phyloP scores from a whole-genome alignment of 2,329 filamentous ascomycete species.

The Fusarium robinianum region DNA sequence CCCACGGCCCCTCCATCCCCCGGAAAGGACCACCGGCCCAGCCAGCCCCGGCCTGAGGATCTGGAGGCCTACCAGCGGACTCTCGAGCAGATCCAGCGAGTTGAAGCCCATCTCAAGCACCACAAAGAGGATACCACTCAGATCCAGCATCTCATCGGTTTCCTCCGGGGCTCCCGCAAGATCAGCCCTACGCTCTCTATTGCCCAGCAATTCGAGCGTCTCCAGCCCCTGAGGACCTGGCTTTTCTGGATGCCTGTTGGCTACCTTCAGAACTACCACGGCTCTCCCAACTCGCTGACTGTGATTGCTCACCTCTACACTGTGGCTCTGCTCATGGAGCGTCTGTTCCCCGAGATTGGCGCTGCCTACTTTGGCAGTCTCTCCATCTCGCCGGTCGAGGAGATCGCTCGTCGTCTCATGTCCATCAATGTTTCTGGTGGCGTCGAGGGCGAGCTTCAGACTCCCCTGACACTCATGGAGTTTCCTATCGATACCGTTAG shows the following conservation, averaged over 20 bases:
- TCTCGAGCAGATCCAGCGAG: slow-evolving; percentile 67
- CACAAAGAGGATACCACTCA: slow-evolving; percentile 71
- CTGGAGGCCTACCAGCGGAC: slow-evolving; percentile 69
- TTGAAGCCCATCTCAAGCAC: slow-evolving; percentile 70
- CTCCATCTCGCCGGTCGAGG: slow-evolving; percentile 79
- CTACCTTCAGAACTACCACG: slow-evolving; percentile 76
- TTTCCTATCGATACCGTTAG: slow-evolving; percentile 71
- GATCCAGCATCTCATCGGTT: slow-evolving; percentile 70
- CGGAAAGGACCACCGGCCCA: slow-evolving; percentile 63
- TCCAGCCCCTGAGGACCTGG: slow-evolving; percentile 88
- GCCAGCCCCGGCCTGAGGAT: slow-evolving; percentile 70
- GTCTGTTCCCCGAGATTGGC: slow-evolving; percentile 88
- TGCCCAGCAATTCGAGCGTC: slow-evolving; percentile 85
- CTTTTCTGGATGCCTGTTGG: slow-evolving; percentile 93
- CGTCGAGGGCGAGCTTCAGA: slow-evolving; percentile 61
- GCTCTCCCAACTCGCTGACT: slow-evolving; percentile 76
- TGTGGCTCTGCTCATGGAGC: slow-evolving; percentile 83
- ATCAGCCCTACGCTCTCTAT: slow-evolving; percentile 71
- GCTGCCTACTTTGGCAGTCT: slow-evolving; percentile 85
- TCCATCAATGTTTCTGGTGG: slow-evolving; percentile 66
- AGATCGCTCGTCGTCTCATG: slow-evolving; percentile 77
- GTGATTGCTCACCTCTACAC: slow-evolving; percentile 93
- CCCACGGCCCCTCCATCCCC: slow-evolving; percentile 68
- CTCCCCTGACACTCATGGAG: slow-evolving; percentile 70
- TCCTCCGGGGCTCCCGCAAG: slow-evolving; percentile 73